Evolutionary conservation across 2,329 filamentous ascomycete species (phyloP).

Genomic region (Apiospora sp.): DNA sequence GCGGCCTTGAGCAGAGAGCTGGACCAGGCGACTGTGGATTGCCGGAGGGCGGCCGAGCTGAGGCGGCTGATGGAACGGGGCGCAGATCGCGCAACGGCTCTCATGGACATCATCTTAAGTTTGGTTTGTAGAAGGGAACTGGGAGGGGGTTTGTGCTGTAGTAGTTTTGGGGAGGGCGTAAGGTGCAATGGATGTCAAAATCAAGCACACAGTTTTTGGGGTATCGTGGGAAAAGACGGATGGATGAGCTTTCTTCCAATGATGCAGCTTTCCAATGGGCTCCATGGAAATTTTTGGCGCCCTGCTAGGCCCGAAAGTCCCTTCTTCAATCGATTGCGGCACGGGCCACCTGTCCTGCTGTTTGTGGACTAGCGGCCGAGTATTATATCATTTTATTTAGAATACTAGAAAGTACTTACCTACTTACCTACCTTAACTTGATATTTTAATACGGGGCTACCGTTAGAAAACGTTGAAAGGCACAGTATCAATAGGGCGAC

Average conservation of each 20-base stretch:
- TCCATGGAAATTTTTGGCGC: neutral
- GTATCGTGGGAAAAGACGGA: neutral
- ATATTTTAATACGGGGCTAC: no score
- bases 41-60: constrained; percentile 58
- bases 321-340: constrained; percentile 10
- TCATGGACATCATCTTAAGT: constrained; percentile 72
- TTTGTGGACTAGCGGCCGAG: neutral
- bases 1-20: constrained; percentile 57
- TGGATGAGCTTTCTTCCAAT: constrained; percentile 1
- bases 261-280: neutral
- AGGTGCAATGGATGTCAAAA: neutral
- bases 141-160: neutral
- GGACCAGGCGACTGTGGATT: constrained; percentile 58
- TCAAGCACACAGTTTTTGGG: neutral
- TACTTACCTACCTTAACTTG: neutral
- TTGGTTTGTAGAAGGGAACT: neutral
- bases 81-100: constrained; percentile 70
- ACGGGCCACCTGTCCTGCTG: neutral
- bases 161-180: neutral
- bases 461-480: no score
- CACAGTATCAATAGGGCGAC: no score
- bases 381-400: neutral
- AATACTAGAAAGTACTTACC: no score
- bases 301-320: neutral
- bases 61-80: constrained; percentile 70